Evolutionary conservation across 495 filamentous ascomycete species (phyloP).

Genomic region (Glonium stellatum): DNA sequence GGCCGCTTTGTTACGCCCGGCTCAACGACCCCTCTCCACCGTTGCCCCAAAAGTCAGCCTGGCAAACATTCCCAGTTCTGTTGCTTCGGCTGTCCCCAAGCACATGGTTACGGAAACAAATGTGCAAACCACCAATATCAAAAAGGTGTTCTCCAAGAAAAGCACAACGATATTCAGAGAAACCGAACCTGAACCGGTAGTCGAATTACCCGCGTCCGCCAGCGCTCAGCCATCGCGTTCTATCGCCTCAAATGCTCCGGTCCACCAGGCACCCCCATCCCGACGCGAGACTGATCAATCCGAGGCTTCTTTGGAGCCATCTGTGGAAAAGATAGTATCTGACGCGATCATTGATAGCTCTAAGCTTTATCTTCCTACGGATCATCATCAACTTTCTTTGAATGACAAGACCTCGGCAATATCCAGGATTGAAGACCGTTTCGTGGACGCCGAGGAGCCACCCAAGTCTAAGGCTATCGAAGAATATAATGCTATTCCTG

Average conservation of each 20-base stretch:
- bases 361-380: background rate
- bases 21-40: conserved; percentile 52
- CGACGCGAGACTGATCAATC: conserved; percentile 22
- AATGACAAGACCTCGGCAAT: background rate
- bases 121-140: conserved; percentile 13
- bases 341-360: background rate
- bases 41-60: background rate
- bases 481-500: background rate
- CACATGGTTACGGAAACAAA: conserved; percentile 5
- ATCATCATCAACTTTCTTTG: background rate
- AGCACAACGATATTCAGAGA: conserved; percentile 63
- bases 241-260: conserved; percentile 15
- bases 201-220: conserved; percentile 22
- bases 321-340: background rate
- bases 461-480: conserved; percentile 3
- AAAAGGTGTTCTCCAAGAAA: conserved; percentile 53
- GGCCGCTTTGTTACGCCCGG: conserved; percentile 50
- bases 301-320: conserved; percentile 35
- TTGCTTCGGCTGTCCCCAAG: conserved; percentile 12
- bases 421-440: conserved; percentile 3
- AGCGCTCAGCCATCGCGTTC: background rate
- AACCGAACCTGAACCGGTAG: conserved; percentile 30
- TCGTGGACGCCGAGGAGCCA: conserved; percentile 8
- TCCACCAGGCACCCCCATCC: conserved; percentile 30
- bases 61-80: conserved; percentile 5